These are phyloP conservation scores for Murraya koenigii DNA, from an alignment of 345 rosid genomes.

Conservation along the genomic window DNA sequence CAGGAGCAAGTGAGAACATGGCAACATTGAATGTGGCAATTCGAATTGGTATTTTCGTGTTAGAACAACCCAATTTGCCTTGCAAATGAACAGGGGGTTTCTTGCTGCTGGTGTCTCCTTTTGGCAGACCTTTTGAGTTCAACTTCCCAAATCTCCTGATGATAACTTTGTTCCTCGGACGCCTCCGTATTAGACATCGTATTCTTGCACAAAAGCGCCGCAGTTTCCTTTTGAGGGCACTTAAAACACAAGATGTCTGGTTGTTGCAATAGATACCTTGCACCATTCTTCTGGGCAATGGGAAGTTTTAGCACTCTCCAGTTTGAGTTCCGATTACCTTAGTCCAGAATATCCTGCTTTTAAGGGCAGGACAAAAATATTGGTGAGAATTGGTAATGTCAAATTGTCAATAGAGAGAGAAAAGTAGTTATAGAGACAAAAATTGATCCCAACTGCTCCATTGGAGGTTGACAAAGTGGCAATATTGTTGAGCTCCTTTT, in stretches of 20 bases:
- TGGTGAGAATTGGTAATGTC: constrained; percentile 4
- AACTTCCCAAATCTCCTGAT: constrained; percentile 56
- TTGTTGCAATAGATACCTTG: constrained; percentile 14
- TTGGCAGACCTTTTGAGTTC: constrained; percentile 35
- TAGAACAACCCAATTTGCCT: constrained; percentile 19
- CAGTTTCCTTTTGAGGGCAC: constrained; percentile 50
- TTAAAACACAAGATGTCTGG: constrained; percentile 35
- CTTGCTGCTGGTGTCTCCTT: constrained; percentile 24
- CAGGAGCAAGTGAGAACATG: constrained; percentile 94
- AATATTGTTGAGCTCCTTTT: constrained; percentile 52
- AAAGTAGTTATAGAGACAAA: constrained; percentile 28
- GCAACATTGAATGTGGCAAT: constrained; percentile 91
- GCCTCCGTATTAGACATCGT: constrained; percentile 57
- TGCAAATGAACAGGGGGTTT: constrained; percentile 24
- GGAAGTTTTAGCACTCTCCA: neutral
- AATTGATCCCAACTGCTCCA: constrained; percentile 46
- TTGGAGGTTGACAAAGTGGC: constrained; percentile 35
- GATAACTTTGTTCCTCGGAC: constrained; percentile 53
- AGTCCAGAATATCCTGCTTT: neutral
- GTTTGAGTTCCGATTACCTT: neutral
- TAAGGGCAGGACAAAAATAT: constrained; percentile 5
- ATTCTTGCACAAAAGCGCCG: constrained; percentile 50
- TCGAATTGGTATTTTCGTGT: constrained; percentile 51
- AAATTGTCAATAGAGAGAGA: constrained; percentile 16
- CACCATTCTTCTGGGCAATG: constrained; percentile 13